Percentiles rank a stretch among this genome's conserved stretches.
Conservation (phyloP, 2,329 filamentous ascomycete species). For the Paecilomyces variotii region DNA sequence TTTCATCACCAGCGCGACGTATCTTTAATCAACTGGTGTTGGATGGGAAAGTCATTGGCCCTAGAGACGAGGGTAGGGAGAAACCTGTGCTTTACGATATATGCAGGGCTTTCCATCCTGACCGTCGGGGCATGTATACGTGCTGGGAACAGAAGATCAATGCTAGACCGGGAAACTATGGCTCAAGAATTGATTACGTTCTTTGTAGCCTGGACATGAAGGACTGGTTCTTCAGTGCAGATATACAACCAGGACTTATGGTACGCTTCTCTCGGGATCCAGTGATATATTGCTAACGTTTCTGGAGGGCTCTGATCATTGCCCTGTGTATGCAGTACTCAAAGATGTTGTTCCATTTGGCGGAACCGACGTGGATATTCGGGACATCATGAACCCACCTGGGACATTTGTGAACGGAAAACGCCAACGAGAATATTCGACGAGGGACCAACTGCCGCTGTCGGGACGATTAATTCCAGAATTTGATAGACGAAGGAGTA, state of each 20-base stretch:
- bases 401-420: conserved; percentile 63
- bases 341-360: conserved; percentile 53
- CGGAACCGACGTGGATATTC: conserved; percentile 45
- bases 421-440: conserved; percentile 57
- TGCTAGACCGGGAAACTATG: conserved; percentile 89
- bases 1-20: conserved; percentile 62
- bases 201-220: conserved; percentile 73
- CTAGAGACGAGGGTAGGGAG: conserved; percentile 62
- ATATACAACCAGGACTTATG: conserved; percentile 89
- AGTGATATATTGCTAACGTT: conserved; percentile 11
- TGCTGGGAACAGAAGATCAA: conserved; percentile 96
- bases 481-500: conserved; percentile 74
- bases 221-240: conserved; percentile 67
- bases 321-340: conserved; percentile 75
- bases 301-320: conserved; percentile 77
- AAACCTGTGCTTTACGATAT: conserved; percentile 72
- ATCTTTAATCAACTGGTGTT: conserved; percentile 81
- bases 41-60: conserved; percentile 57
- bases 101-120: conserved; percentile 70
- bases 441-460: conserved; percentile 58
- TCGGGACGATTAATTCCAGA: conserved; percentile 82
- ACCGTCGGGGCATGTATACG: conserved; percentile 85
- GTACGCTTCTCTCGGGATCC: conserved; percentile 21
- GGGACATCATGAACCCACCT: conserved; percentile 69
- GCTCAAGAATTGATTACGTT: conserved; percentile 88